Evolutionary conservation across 2,329 filamentous ascomycete species (phyloP).

Genomic region (Xylaria sp.): DNA sequence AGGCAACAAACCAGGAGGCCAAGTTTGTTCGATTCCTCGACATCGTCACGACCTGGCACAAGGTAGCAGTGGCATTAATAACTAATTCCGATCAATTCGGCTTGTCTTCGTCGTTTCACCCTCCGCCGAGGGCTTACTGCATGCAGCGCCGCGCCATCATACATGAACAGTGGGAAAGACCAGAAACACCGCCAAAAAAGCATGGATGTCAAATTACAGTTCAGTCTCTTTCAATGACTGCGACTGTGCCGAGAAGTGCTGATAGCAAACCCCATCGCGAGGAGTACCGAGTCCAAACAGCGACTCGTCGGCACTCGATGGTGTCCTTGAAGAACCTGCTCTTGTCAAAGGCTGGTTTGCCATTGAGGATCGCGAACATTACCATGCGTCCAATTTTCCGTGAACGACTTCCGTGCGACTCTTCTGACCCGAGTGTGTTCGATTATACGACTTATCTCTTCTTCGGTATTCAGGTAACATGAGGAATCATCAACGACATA

Average conservation of each 20-base stretch:
- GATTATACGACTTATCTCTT: too few relatives aligned
- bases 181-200: conserved; percentile 31
- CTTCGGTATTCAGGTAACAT: too few relatives aligned
- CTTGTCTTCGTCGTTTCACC: neutral
- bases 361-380: conserved; percentile 35
- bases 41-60: conserved; percentile 1
- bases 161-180: neutral
- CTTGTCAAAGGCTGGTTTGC: conserved; percentile 20
- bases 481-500: neutral
- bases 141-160: neutral
- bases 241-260: conserved; percentile 99
- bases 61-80: conserved; percentile 14
- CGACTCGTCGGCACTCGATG: conserved; percentile 32
- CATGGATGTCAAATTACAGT: conserved; percentile 99
- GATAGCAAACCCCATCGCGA: conserved; percentile 54
- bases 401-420: neutral
- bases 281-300: conserved; percentile 32
- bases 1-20: conserved; percentile 4
- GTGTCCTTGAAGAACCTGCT: conserved; percentile 13
- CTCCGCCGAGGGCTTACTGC: neutral
- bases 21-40: conserved; percentile 10
- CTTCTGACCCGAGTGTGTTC: too few relatives aligned
- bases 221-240: conserved; percentile 71
- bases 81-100: conserved; percentile 11
- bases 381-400: neutral